These are phyloP conservation scores for Phytophthora idaei DNA, from an alignment of 352 stramenopile genomes.

Conservation along the genomic window DNA sequence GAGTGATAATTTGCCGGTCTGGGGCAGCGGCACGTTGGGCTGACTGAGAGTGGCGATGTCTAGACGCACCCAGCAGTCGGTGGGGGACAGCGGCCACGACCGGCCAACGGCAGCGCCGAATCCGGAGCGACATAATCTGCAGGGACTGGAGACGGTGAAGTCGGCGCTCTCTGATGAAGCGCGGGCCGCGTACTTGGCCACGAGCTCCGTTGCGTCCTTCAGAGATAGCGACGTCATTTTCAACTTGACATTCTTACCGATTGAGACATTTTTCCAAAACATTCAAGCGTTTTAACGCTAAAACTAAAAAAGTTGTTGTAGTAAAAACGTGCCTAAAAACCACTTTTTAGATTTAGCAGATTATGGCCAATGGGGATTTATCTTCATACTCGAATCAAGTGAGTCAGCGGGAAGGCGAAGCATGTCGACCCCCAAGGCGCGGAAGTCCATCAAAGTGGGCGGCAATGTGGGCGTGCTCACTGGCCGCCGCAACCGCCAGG, in stretches of 20 bases:
- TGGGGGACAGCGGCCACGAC: constrained; percentile 20
- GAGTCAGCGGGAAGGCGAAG: constrained; percentile 9
- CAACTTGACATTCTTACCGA: too few species aligned
- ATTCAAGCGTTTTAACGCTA: too few species aligned
- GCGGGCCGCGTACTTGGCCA: constrained; percentile 24
- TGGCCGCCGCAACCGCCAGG: constrained; percentile 80
- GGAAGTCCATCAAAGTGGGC: constrained; percentile 80
- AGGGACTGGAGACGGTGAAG: not conserved
- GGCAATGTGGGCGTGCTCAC: constrained; percentile 76
- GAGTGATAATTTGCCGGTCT: constrained; percentile 1
- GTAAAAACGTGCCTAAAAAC: too few species aligned
- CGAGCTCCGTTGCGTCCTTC: constrained; percentile 14
- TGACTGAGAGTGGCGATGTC: constrained; percentile 12
- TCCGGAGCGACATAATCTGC: not conserved
- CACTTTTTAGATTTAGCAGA: not conserved
- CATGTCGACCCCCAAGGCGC: constrained; percentile 51
- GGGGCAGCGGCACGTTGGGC: constrained; percentile 1
- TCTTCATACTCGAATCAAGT: constrained; percentile 33
- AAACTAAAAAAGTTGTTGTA: too few species aligned
- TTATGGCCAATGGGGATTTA: not conserved
- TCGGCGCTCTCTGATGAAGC: not conserved
- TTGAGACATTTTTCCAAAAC: too few species aligned
- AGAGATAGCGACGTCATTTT: constrained; percentile 12
- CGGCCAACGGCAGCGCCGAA: constrained; percentile 14
- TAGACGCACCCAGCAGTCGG: constrained; percentile 19